Conservation (phyloP, 2,329 filamentous ascomycete species). For the Akanthomyces uredinophilus region DNA sequence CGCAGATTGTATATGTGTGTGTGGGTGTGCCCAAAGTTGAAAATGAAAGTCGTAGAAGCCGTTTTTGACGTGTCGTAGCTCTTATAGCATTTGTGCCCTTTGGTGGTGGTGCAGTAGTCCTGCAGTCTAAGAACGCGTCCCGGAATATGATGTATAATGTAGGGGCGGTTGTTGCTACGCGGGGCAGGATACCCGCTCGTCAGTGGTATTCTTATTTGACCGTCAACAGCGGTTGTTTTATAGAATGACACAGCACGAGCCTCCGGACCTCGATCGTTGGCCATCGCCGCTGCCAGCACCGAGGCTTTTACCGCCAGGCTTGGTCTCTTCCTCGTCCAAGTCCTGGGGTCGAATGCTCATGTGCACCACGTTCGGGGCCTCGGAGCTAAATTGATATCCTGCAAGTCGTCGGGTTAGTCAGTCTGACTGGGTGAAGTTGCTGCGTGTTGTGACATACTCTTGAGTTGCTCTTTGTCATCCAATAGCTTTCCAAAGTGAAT, state of each 20-base stretch:
- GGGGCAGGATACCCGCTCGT: neutral
- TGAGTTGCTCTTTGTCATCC: conserved; percentile 80
- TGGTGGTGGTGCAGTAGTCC: neutral
- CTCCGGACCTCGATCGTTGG: conserved; percentile 35
- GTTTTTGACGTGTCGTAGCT: neutral
- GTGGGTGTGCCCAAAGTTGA: neutral
- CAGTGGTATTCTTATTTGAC: neutral
- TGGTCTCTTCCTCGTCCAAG: conserved; percentile 74
- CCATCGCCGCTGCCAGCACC: conserved; percentile 38
- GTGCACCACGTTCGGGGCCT: conserved; percentile 80
- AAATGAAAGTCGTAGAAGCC: conserved; percentile 7
- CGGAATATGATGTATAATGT: neutral
- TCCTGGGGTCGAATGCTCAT: conserved; percentile 90
- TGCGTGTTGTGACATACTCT: conserved; percentile 54
- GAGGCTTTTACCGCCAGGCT: conserved; percentile 52
- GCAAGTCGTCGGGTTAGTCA: conserved; percentile 8
- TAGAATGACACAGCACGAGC: conserved; percentile 48
- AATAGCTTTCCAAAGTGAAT: conserved; percentile 89
- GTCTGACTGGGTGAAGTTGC: neutral
- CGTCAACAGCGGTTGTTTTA: conserved; percentile 24
- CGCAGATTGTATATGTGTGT: conserved; percentile 2
- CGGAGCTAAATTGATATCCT: conserved; percentile 76
- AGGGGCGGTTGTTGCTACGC: neutral
- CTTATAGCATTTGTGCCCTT: neutral
- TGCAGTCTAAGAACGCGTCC: neutral